phyloP scores from a whole-genome alignment of 2,329 filamentous ascomycete genomes.

The Alternaria tenuissima region DNA sequence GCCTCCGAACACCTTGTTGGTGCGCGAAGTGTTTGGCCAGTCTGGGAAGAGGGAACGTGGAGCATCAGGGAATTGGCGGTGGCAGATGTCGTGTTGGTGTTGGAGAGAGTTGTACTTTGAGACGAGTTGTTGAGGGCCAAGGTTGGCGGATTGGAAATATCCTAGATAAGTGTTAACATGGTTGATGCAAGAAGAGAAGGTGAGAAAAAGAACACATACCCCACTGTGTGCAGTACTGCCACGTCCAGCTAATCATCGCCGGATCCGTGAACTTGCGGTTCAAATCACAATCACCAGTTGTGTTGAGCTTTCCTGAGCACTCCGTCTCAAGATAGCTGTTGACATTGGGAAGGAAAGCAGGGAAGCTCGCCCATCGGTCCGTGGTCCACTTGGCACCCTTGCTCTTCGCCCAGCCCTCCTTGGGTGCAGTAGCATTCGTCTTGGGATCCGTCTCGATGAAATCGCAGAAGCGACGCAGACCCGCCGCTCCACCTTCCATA shows the following conservation, averaged over 20 bases:
- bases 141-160: constrained; percentile 60
- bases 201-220: constrained; percentile 36
- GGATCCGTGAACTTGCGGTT: constrained; percentile 47
- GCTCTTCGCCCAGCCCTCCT: constrained; percentile 52
- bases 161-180: constrained; percentile 33
- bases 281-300: constrained; percentile 49
- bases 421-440: constrained; percentile 47
- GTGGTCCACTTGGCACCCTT: constrained; percentile 54
- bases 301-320: constrained; percentile 47
- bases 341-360: constrained; percentile 47
- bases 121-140: constrained; percentile 57
- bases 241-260: constrained; percentile 56
- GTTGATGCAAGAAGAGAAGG: neutral
- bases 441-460: constrained; percentile 56
- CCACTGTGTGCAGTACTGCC: constrained; percentile 64
- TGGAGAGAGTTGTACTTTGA: constrained; percentile 57
- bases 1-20: constrained; percentile 58
- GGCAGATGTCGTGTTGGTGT: constrained; percentile 57
- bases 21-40: constrained; percentile 49
- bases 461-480: constrained; percentile 56
- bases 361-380: constrained; percentile 54
- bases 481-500: constrained; percentile 44
- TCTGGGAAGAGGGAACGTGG: constrained; percentile 52
- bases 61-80: constrained; percentile 58
- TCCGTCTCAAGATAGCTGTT: constrained; percentile 53